Evolutionary conservation across 164 flowering plant species (phyloP), one percentile per base, ranked within the genome.

Genomic region (Taxillus chinensis): DNA sequence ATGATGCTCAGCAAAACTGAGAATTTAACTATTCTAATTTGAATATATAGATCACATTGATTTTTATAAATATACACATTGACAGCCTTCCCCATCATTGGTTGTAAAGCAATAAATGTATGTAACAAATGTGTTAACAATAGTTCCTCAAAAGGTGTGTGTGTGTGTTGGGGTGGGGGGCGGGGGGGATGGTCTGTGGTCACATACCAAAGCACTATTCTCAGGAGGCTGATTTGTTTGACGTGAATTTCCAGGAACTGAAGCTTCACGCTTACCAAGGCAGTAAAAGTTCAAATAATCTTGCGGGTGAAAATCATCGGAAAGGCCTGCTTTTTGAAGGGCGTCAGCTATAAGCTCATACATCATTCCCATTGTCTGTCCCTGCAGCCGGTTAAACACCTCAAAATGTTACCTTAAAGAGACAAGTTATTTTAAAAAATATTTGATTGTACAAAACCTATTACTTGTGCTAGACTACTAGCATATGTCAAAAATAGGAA

Each of bases 301-400:
- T 13, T 75, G 82, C 9, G 89, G 89, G 59, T 81, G 83, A 48
- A 70, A 65, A 27, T 66, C 46, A 54, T 77, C 58, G 15, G 77
- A 67, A 66, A 82, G 72, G 45, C 86, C 80, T 37, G 75, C 80
- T 50, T 74, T 59, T 39, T 79, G 67, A 50, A 86, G 73, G 60
- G 82, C 86, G 53, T 73, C 64, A 8, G 78, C 83, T 55, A 86
- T 53, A 54, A 80, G 67, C 14, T 64, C 41, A 62, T 86, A 86
- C 92, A 89, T 89, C 87, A 81, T 83, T 40, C 70, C 65, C 84
- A 89, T 86, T 55, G 92, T 86, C 66, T 84, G 92, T 37, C 77
- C 74, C 90, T 86, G 77, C 9, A 0, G 50, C 48, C 48, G 69
- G 15, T 62, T 40, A n/a, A 39, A 62, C 40, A 27, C 2, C 27